Base-by-base conservation (phyloP, 1,284 basidiomycete species). In the Polyporus tsugae region DNA sequence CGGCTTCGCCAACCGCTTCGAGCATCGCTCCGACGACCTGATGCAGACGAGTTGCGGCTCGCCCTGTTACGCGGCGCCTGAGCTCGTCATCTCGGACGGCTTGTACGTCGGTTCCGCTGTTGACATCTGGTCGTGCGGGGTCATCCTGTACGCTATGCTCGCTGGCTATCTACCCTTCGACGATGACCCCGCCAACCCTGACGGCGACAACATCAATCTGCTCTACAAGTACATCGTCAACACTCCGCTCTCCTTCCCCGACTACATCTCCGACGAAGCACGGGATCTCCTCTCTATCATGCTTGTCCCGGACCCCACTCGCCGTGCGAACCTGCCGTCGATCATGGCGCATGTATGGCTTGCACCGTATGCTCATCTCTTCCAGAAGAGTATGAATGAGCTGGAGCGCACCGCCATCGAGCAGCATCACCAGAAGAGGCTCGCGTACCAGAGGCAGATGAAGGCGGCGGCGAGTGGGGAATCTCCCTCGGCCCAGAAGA, bases 91-190 rank as follows among this genome's bases (percentile, higher is more conserved):
- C 70, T 95, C 95, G 55, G 98, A 99, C 78, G 98, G 98, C 38
- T 87, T 97, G 17, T 99, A 99, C 76, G 95, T 98, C 46, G 98
- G 98, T 29, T 96, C 95, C n/a, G 97, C 98, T 1, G 98, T 99
- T 69, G 98, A 99, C 77, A 97, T 99, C 75, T 99, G 98, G 98
- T 96, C 94, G 15, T 99, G 98, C 75, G 98, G 98, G 71, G 98
- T 99, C 73, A 99, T 99, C 75, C 88, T 99, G 6, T 99, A 99
- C 80, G 98, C 98, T 66, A 99, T 99, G 97, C 89, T 99, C 13
- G 96, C 97, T 1, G 98, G 98, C 9, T 99, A 99, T 79, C 91
- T 99, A 39, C 98, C 98, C n/a, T 99, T 99, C 80, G 98, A 99
- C 81, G 98, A 99, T 80, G 98, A 99, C 81, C 98, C 98, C 1